These are phyloP conservation scores for Beauveria sp. DNA, from an alignment of 2,329 filamentous ascomycete genomes.

Conservation along the genomic window DNA sequence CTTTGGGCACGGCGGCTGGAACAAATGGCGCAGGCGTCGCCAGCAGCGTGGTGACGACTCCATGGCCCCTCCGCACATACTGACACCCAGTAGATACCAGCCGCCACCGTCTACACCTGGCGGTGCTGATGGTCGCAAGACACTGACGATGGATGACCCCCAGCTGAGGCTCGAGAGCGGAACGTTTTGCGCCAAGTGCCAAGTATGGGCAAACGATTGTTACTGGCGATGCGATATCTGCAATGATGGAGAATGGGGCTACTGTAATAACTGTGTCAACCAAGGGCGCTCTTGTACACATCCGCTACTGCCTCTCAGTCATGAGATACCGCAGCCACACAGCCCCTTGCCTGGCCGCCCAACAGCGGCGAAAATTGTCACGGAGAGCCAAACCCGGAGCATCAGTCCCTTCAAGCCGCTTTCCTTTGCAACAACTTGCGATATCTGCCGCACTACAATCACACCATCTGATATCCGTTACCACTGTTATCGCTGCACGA, in stretches of 20 bases:
- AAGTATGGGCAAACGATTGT: constrained; percentile 67
- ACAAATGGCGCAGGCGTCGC: constrained; percentile 53
- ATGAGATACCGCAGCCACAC: constrained; percentile 36
- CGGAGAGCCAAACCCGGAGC: constrained; percentile 36
- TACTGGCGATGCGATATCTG: constrained; percentile 86
- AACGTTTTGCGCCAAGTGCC: constrained; percentile 75
- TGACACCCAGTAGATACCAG: constrained; percentile 50
- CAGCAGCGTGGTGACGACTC: constrained; percentile 28
- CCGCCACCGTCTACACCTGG: constrained; percentile 41
- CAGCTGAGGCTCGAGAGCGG: constrained; percentile 63
- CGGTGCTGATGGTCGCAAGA: constrained; percentile 47
- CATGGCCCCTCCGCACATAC: constrained; percentile 46
- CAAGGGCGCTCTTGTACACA: constrained; percentile 76
- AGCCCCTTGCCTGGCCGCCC: constrained; percentile 35
- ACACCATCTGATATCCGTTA: constrained; percentile 61
- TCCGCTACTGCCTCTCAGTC: constrained; percentile 66
- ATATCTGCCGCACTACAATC: constrained; percentile 69
- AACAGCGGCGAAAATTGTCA: constrained; percentile 40
- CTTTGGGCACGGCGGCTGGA: constrained; percentile 67
- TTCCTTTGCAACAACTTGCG: constrained; percentile 68
- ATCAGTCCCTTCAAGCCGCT: constrained; percentile 58
- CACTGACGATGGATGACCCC: constrained; percentile 61
- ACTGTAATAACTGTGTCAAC: constrained; percentile 82
- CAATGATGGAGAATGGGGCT: constrained; percentile 92
- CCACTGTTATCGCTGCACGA: constrained; percentile 72